phyloP scores from a whole-genome alignment of 148 eudicot genomes.

The Rhododendron simsii region DNA sequence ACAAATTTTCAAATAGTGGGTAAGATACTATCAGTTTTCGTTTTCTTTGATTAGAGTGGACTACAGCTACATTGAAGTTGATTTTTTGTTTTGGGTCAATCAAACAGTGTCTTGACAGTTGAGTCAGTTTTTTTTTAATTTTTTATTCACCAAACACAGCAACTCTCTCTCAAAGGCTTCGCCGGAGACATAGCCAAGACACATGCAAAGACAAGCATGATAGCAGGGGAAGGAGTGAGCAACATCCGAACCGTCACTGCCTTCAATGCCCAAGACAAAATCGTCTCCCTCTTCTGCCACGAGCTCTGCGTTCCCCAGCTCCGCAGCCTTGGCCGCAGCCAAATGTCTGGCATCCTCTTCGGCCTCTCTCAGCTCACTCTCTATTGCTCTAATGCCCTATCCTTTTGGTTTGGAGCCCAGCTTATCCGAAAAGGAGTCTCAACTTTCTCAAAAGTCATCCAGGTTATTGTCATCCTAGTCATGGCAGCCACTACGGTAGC shows the following conservation, averaged over 20 bases:
- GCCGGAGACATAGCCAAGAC: neutral
- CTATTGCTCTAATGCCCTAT: slow-evolving; percentile 80
- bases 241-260: neutral
- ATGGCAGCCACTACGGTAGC: slow-evolving; percentile 94
- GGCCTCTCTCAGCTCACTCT: slow-evolving; percentile 95
- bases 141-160: neutral
- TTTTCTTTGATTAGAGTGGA: too few relatives aligned
- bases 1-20: too few relatives aligned
- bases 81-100: too few relatives aligned
- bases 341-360: slow-evolving; percentile 66
- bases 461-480: slow-evolving; percentile 79
- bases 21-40: too few relatives aligned
- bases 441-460: slow-evolving; percentile 85
- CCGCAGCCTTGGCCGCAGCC: slow-evolving; percentile 72
- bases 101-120: neutral
- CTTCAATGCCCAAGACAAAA: neutral
- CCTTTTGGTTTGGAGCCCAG: slow-evolving; percentile 94
- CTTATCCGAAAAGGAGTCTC: slow-evolving; percentile 82
- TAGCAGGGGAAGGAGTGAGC: neutral
- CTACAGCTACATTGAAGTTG: too few relatives aligned
- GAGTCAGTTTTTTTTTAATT: too few relatives aligned
- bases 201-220: neutral
- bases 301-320: slow-evolving; percentile 71
- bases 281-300: slow-evolving; percentile 4
- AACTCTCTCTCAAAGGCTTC: neutral